A percentile compares a stretch with the other conserved stretches of the same genome.
Evolutionary conservation across 1,139 yeast species (phyloP).

Genomic region (Pichia sp.): DNA sequence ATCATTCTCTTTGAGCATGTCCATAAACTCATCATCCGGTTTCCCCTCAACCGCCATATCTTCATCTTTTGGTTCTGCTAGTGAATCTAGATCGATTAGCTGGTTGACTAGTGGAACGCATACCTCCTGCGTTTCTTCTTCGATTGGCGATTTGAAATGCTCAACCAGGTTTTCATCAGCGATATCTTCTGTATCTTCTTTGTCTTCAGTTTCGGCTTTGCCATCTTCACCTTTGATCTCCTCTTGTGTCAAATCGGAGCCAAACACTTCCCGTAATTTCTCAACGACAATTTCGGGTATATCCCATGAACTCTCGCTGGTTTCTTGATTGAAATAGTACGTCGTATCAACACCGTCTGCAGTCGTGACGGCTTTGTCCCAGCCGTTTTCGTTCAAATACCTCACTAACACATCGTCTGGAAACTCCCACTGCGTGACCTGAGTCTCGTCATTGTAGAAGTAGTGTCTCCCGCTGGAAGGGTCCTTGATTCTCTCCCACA

Average conservation of each 20-base stretch:
- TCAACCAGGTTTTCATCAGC: no score
- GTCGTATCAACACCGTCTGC: constrained; percentile 36
- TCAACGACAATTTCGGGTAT: constrained; percentile 49
- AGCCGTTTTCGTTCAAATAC: constrained; percentile 41
- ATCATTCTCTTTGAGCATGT: constrained; percentile 48
- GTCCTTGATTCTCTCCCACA: constrained; percentile 67
- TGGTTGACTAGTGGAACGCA: constrained; percentile 14
- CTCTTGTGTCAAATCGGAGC: constrained; percentile 11
- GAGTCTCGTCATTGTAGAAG: constrained; percentile 65
- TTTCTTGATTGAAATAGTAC: constrained; percentile 68
- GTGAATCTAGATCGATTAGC: constrained; percentile 1
- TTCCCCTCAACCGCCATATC: background rate
- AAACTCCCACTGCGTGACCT: constrained; percentile 79
- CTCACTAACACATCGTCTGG: constrained; percentile 51
- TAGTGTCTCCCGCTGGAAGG: constrained; percentile 62
- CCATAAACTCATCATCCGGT: constrained; percentile 43
- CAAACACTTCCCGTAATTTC: constrained; percentile 1
- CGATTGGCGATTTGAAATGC: no score
- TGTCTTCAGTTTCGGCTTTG: no score
- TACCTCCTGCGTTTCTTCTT: background rate
- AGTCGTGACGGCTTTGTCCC: constrained; percentile 67
- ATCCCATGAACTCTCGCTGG: constrained; percentile 81
- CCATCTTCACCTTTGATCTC: constrained; percentile 18
- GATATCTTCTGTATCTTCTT: constrained; percentile 3
- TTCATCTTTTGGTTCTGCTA: background rate